Base-by-base conservation (phyloP, 805 yeast species). In the Metschnikowia rubicola region DNA sequence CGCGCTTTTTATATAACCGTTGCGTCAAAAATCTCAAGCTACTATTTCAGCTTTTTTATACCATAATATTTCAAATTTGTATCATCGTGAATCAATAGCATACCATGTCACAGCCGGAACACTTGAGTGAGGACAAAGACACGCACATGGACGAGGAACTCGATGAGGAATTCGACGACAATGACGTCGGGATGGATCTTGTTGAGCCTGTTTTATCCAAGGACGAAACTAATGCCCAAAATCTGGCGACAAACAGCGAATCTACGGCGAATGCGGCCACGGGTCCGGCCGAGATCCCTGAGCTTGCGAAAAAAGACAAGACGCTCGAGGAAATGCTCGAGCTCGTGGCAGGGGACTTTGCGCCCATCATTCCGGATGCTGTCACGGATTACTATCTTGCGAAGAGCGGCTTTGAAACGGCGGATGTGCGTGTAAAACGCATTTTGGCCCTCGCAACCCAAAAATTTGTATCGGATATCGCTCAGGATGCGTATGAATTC, bases 341-440 rank as follows among this genome's bases (percentile, higher is more conserved):
- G 31, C 73, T 90, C 74, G 85, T 94, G 92, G 96, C 89, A 54
- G 74, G 68, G 3, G 97, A 90, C 49, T 89, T 84, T 63, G 88
- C 96, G 3, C 99, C 99, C 2, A 84, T 92, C 31, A 94, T 94
- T 35, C 99, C 99, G 0, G 98, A 94, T 63, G 91, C 96, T 0
- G 97, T 94, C 10, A 87, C 96, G 0, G 97, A 92, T 61, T 94
- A 90, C 63, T 94, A 92, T 59, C 68, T 92, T 43, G 80, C 88
- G 21, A 84, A 85, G 59, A 85, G 89, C 52, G 97, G 97, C 35
- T 83, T 94, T 58, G 85, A 84, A 48, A 81, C 94, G 28, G 75
- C 84, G 35, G 96, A 92, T 62, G 70, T 80, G 11, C 78, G 90
- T 35, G 64, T 70, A 47, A 91, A 90, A 64, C 75, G 98, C 44